Evolutionary conservation across 192 early-diverging fungal genomes (phyloP), one percentile per base, ranked within the genome.

Genomic region (Entomortierella parvispora): DNA sequence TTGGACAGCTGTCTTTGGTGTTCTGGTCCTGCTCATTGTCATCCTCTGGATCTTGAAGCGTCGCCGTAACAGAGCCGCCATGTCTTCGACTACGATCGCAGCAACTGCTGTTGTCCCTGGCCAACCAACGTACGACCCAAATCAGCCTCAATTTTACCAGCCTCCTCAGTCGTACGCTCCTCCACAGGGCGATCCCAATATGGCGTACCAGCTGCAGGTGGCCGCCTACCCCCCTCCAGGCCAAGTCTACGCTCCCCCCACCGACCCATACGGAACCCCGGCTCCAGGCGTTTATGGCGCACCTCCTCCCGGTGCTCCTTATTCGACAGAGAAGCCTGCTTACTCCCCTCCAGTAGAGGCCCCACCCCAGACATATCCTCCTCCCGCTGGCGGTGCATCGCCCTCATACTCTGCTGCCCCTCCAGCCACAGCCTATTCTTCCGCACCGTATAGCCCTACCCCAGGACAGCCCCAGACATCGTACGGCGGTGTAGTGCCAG

Each of bases 151-250:
- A 8, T 9, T 20, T 8, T 51, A 52, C 33, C 23, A 25, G 23
- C 71, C 71, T 2, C 52, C 20, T 28, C 52, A 55, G 18, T 31
- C 9, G 7, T 77, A 40, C 31, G 60, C 65, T 18, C 74, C 74
- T n/a, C 74, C 74, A 33, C 20, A 65, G 2, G 74, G 74, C 11
- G 74, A 77, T 31, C 74, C 74, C 18, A 77, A 77, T 49, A 40
- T 68, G 47, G 74, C 74, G 22, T 77, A 77, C 48, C 64, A 67
- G 44, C n/a, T n/a, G n/a, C n/a, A n/a, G n/a, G n/a, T n/a, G n/a
- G n/a, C 43, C 56, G 0, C 52, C 70, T 28, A 9, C 32, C 12
- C 32, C 32, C 18, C 54, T 6, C 5, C 54, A 42, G 57, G 51
- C 58, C 11, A 7, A 59, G 31, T 67, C n/a, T n/a, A 76, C 37